phyloP scores from a whole-genome alignment of 345 rosid species.

The Microthlaspi erraticum region DNA sequence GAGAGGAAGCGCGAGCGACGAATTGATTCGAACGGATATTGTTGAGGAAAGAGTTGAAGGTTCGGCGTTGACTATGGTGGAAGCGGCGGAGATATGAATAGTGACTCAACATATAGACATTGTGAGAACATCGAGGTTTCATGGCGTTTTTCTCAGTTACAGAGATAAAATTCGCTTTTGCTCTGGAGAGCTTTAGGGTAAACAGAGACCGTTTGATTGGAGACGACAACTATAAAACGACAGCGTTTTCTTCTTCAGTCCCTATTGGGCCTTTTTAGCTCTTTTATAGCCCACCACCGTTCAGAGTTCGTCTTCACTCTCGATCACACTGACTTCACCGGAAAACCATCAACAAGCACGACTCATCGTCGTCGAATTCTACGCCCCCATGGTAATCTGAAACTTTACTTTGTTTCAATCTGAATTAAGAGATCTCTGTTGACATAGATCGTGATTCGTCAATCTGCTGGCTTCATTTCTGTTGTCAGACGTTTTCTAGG shows the following conservation, averaged over 20 bases:
- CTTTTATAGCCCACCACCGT: not conserved
- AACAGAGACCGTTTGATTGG: not conserved
- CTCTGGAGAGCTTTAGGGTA: slow-evolving; percentile 25
- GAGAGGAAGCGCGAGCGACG: slow-evolving; percentile 53
- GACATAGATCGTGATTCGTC: slow-evolving; percentile 1
- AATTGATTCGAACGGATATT: slow-evolving; percentile 49
- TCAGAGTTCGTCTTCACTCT: slow-evolving; percentile 86
- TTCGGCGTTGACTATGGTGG: slow-evolving; percentile 50
- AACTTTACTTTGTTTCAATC: too few relatives aligned
- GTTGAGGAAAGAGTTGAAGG: slow-evolving; percentile 55
- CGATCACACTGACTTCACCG: slow-evolving; percentile 87
- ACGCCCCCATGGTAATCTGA: slow-evolving; percentile 92
- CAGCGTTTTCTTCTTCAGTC: not conserved
- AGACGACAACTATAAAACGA: slow-evolving; percentile 41
- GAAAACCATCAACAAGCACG: slow-evolving; percentile 70
- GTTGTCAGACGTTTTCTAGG: too few relatives aligned
- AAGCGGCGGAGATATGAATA: slow-evolving; percentile 38
- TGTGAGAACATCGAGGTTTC: slow-evolving; percentile 53
- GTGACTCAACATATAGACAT: slow-evolving; percentile 43
- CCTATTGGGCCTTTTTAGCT: slow-evolving; percentile 1
- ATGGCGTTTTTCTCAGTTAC: slow-evolving; percentile 38
- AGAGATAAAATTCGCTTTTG: slow-evolving; percentile 9
- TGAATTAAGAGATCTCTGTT: not conserved
- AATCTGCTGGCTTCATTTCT: too few relatives aligned
- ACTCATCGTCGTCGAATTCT: slow-evolving; percentile 92